These are phyloP conservation scores for Myrica gale DNA, from an alignment of 306 rosid genomes.

Conservation along the genomic window DNA sequence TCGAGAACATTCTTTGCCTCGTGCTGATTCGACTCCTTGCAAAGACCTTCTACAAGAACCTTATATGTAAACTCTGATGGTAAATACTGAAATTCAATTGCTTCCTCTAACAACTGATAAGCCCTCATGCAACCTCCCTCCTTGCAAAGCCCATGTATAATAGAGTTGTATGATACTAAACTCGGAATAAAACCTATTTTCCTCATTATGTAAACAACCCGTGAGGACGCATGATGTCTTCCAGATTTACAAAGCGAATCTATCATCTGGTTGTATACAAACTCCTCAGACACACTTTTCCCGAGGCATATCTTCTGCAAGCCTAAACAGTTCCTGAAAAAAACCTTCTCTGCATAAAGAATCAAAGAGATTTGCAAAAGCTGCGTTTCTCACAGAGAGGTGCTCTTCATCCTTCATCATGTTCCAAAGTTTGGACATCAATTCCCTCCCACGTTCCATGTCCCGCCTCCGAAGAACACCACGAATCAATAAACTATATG, in stretches of 20 bases:
- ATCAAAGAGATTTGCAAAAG: slow-evolving; percentile 62
- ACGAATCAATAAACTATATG: slow-evolving; percentile 52
- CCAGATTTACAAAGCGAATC: slow-evolving; percentile 80
- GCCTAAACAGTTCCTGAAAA: slow-evolving; percentile 56
- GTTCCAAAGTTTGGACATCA: slow-evolving; percentile 63
- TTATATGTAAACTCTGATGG: slow-evolving; percentile 65
- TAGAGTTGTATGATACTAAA: slow-evolving; percentile 47
- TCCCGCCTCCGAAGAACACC: slow-evolving; percentile 57
- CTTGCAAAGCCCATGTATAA: slow-evolving; percentile 79
- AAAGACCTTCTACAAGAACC: slow-evolving; percentile 63
- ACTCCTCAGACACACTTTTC: slow-evolving; percentile 47
- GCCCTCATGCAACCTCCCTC: slow-evolving; percentile 81
- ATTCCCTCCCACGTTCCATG: slow-evolving; percentile 44
- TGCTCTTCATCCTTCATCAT: slow-evolving; percentile 52
- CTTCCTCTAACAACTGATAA: slow-evolving; percentile 72
- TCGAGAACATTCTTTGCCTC: slow-evolving; percentile 67
- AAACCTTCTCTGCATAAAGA: slow-evolving; percentile 64
- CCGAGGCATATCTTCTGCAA: slow-evolving; percentile 72
- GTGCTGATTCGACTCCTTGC: slow-evolving; percentile 44
- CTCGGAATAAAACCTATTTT: slow-evolving; percentile 60
- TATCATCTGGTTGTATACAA: slow-evolving; percentile 63
- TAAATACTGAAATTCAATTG: slow-evolving; percentile 55
- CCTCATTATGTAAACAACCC: slow-evolving; percentile 76
- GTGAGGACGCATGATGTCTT: slow-evolving; percentile 66
- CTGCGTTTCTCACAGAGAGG: slow-evolving; percentile 44